These are phyloP conservation scores for Aspergillus coremiiformis DNA, from an alignment of 495 filamentous ascomycete species.

Conservation along the genomic window DNA sequence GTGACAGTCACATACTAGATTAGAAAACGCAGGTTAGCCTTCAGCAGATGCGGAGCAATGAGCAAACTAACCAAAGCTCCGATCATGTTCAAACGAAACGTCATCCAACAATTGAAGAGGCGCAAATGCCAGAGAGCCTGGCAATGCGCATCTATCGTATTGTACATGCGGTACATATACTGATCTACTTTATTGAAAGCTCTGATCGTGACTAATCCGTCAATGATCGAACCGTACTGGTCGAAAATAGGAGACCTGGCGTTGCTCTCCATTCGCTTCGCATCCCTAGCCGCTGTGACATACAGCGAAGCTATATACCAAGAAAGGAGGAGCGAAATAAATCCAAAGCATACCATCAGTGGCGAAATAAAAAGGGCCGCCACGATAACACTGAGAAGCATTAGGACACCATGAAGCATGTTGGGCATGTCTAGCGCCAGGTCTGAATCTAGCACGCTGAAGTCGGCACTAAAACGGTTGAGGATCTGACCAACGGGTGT, in stretches of 20 bases:
- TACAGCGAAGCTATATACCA: constrained; percentile 48
- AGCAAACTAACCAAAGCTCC: constrained; percentile 5
- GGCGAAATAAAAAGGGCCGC: constrained; percentile 29
- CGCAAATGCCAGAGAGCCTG: constrained; percentile 59
- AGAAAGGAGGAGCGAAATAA: not conserved
- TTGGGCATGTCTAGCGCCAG: constrained; percentile 54
- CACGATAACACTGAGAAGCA: constrained; percentile 27
- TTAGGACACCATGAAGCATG: constrained; percentile 38
- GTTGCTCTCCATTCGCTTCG: constrained; percentile 67
- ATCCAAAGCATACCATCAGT: constrained; percentile 21
- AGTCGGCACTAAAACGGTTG: constrained; percentile 76
- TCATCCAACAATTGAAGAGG: constrained; percentile 68
- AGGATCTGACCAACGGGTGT: constrained; percentile 70
- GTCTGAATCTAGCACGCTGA: constrained; percentile 60
- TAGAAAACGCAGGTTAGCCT: constrained; percentile 34
- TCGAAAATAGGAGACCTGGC: constrained; percentile 73
- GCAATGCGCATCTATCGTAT: constrained; percentile 56
- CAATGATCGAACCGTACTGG: constrained; percentile 61
- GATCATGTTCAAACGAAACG: constrained; percentile 25
- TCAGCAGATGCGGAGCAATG: constrained; percentile 43
- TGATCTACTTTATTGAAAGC: constrained; percentile 57
- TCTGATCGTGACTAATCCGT: constrained; percentile 68
- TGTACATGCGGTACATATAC: constrained; percentile 60
- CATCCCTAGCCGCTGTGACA: constrained; percentile 62
- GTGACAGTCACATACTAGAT: constrained; percentile 52